Base-by-base conservation (phyloP, 805 yeast species). In the Candida hispaniensis region DNA sequence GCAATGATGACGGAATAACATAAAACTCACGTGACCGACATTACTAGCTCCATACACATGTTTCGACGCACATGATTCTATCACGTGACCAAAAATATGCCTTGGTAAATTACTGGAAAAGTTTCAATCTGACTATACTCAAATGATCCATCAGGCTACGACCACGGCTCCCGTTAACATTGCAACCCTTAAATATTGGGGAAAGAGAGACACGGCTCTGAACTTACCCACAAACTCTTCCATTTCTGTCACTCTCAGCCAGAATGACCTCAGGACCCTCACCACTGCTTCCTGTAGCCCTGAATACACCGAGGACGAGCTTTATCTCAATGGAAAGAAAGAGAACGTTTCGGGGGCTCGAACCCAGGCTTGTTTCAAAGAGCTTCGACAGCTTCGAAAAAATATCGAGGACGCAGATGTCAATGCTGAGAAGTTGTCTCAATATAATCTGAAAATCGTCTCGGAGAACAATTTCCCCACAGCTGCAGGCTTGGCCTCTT, bases 171-270 rank as follows among this genome's bases (percentile, higher is more conserved):
- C 98, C 10, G 98, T 88, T 36, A 88, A 88, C 58, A 88, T 88
- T 58, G 98, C 98, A 75, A 91, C 97, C 23, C 68, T 91, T 45
- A 91, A 91, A 61, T 91, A 91, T 64, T 91, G 99, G 99, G 99
- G 99, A 30, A 91, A 91, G 61, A 73, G 98, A 53, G 97, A 91
- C 59, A 76, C 74, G 44, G 64, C 66, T 30, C 71, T 91, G 51
- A 91, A 91, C 54, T 65, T 91, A 35, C 99, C 99, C 30, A 91
- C 99, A 36, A 91, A 91, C 63, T 80, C 93, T 8, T 85, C 96
- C 17, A 85, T 91, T 47, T 82, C 95, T 14, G 95, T 91, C 30
- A 91, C 99, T 7, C 66, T 91, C 44, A 72, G 93, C 4, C 97
- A 88, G 59, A 73, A 77, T 41, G 96, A 91, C 56, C 67, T 91